A percentile compares a stretch with the other conserved stretches of the same genome.
These are phyloP conservation scores for Lactuca sativa DNA, from an alignment of 129 eudicot species.

Conservation along the genomic window DNA sequence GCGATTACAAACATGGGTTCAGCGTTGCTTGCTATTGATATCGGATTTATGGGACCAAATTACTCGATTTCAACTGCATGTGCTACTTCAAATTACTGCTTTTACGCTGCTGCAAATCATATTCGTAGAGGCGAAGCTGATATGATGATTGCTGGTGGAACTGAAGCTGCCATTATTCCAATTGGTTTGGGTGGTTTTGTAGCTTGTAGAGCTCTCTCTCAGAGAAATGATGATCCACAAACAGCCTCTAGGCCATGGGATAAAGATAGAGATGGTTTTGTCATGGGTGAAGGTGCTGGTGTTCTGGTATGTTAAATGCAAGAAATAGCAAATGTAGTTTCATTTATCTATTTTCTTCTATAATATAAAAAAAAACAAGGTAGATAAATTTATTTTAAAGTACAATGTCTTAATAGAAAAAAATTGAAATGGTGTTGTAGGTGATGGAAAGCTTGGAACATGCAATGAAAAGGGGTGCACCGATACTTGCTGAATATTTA, in stretches of 20 bases:
- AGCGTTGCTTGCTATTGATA: constrained; percentile 84
- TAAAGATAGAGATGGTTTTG: constrained; percentile 86
- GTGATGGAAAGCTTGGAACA: constrained; percentile 98
- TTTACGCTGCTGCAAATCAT: constrained; percentile 94
- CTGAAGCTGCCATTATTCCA: constrained; percentile 89
- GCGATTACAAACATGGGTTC: constrained; percentile 93
- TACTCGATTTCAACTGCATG: constrained; percentile 94
- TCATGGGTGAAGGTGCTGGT: constrained; percentile 97
- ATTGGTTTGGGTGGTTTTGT: constrained; percentile 89
- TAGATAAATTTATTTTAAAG: no score
- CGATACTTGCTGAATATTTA: constrained; percentile 79
- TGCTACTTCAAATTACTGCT: constrained; percentile 92
- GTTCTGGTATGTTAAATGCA: constrained; percentile 57
- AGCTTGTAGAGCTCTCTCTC: constrained; percentile 89
- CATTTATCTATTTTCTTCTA: no score
- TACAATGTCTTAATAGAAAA: not conserved
- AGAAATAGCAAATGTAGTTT: no score
- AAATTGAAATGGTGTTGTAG: constrained; percentile 36
- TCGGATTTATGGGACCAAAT: constrained; percentile 94
- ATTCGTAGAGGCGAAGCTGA: constrained; percentile 92
- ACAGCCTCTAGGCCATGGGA: constrained; percentile 99
- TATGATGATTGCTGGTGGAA: constrained; percentile 94
- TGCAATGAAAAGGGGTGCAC: constrained; percentile 96
- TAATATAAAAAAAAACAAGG: no score
- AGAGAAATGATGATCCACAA: constrained; percentile 86